Evolutionary conservation across 2,329 filamentous ascomycete genomes (phyloP).

Genomic region (Fusarium nanum): DNA sequence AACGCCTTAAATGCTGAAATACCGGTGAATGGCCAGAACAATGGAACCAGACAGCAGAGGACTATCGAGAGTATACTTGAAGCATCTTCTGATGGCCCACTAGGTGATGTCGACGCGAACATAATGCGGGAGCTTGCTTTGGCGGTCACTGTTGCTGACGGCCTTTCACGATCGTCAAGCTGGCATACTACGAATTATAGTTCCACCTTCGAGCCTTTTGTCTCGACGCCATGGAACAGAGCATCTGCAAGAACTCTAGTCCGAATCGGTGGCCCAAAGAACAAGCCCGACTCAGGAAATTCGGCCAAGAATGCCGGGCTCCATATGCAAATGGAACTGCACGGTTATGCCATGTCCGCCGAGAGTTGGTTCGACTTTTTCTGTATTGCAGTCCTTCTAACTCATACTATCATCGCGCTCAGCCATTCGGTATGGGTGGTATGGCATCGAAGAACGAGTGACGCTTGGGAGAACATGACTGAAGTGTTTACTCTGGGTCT

Average conservation of each 20-base stretch:
- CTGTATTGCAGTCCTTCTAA: background rate
- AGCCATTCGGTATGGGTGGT: background rate
- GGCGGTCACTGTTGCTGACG: background rate
- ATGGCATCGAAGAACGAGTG: background rate
- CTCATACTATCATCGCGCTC: background rate
- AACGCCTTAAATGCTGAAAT: background rate
- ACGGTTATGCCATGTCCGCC: background rate
- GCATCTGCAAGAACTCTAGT: background rate
- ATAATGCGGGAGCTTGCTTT: background rate
- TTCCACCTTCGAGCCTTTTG: background rate
- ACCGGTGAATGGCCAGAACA: background rate
- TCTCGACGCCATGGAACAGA: background rate
- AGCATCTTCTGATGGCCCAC: background rate
- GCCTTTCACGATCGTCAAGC: background rate
- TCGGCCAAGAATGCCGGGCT: background rate
- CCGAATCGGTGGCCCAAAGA: background rate
- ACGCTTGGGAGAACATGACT: background rate
- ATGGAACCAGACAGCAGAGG: background rate
- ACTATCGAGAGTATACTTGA: background rate
- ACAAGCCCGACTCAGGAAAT: background rate
- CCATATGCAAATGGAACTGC: background rate
- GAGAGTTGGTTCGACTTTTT: background rate
- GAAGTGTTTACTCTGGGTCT: background rate
- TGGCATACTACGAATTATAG: background rate
- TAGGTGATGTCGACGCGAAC: background rate